Base-by-base conservation (phyloP, 306 rosid genomes). In the Cicer cuneatum region DNA sequence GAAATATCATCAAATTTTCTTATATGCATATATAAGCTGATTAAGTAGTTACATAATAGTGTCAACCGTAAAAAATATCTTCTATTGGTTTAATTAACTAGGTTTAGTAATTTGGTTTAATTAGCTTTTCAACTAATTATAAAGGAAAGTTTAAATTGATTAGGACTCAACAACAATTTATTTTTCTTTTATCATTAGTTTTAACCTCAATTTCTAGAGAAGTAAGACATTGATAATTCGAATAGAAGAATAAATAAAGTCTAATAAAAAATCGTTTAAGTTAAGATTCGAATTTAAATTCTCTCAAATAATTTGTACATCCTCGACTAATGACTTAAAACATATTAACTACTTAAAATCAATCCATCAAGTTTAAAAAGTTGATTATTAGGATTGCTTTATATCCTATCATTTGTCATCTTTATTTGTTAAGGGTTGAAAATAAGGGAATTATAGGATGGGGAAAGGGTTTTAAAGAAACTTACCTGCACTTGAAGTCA, bases 401-500 rank as follows among this genome's bases (percentile, higher is more conserved):
- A 71, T 11, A 60, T 79, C 82, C 43, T 12, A 53, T 66, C 77
- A 59, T 66, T 67, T 51, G 1, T 54, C 24, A 61, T 46, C 72
- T 72, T 60, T 79, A 37, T 39, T 18, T 43, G 52, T 5, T n/a
- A 51, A 19, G 63, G 43, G 78, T 53, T 72, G 69, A 72, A 80
- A 80, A 52, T 53, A 66, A 40, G 65, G 48, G 45, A 9, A 64
- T 33, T 47, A 33, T 29, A 16, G 42, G 60, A 29, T 39, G 46
- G 51, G 7, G 9, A 65, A 70, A 72, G 7, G 51, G 51, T 66
- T 64, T 48, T 56, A 45, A 65, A 58, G 74, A 83, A 80, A 75
- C 74, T 76, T 80, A 71, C 77, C 84, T 46, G 66, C 79, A 84
- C 7, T 76, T 80, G 47, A 83, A 76, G 87, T 83, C 82, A 76